Conservation (phyloP, 1,284 basidiomycete genomes). For the Inonotus hispidus region DNA sequence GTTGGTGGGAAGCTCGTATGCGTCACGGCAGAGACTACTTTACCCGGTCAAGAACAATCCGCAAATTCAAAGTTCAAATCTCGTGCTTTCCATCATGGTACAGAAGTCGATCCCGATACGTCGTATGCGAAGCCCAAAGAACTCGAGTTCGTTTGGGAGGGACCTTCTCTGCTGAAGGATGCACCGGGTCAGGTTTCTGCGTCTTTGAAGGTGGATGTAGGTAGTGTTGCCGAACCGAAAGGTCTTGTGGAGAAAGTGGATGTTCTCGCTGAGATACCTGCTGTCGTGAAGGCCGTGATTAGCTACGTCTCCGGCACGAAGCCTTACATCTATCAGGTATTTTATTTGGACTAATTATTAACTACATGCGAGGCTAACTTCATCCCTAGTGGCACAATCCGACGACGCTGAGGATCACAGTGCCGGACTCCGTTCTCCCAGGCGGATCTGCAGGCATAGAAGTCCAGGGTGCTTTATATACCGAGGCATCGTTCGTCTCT, state of each 20-base stretch:
- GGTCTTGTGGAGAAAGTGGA: constrained; percentile 97
- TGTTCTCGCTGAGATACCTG: constrained; percentile 93
- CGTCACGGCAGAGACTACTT: constrained; percentile 68
- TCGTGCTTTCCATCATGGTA: constrained; percentile 62
- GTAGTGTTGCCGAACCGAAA: constrained; percentile 45
- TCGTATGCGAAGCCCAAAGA: constrained; percentile 75
- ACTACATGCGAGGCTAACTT: constrained; percentile 24
- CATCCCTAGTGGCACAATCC: constrained; percentile 73
- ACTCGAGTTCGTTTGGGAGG: constrained; percentile 79
- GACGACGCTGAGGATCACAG: constrained; percentile 60
- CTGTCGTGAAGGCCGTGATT: constrained; percentile 83
- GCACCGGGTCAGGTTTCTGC: constrained; percentile 54
- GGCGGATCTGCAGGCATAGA: constrained; percentile 42
- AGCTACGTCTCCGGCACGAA: constrained; percentile 90
- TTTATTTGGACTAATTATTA: constrained; percentile 18
- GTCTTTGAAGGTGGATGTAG: constrained; percentile 53
- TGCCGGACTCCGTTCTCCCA: constrained; percentile 49
- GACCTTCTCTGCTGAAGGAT: constrained; percentile 49
- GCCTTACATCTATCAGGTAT: constrained; percentile 88
- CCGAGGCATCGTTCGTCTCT: constrained; percentile 90
- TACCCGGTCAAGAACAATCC: constrained; percentile 50
- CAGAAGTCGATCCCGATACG: constrained; percentile 66
- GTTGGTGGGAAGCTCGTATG: constrained; percentile 70
- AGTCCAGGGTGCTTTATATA: constrained; percentile 75
- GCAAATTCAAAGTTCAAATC: constrained; percentile 52